Conservation (phyloP, 306 rosid genomes). For the Fagus sylvatica region DNA sequence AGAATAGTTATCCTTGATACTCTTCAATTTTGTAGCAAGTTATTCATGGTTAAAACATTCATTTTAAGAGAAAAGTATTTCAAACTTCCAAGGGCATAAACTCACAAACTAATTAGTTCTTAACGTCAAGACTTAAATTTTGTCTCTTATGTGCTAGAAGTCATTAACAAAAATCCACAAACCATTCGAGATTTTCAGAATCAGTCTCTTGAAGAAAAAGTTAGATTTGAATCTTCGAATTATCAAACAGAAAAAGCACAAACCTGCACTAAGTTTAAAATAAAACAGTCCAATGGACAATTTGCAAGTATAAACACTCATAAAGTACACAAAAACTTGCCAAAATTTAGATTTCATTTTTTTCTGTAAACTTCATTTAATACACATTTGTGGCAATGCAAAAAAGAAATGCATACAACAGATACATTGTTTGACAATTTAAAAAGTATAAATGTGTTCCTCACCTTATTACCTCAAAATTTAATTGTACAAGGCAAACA, state of each 20-base stretch:
- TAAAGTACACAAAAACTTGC: not conserved
- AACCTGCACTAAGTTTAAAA: not conserved
- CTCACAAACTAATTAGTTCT: too few species aligned
- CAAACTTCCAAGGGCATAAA: too few species aligned
- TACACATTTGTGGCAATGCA: not conserved
- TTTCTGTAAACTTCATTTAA: not conserved
- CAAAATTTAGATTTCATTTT: not conserved
- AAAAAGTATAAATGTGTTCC: not conserved
- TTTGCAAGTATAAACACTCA: not conserved
- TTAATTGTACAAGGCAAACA: constrained; percentile 43
- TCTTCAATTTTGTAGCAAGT: not conserved
- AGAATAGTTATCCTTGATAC: too few species aligned
- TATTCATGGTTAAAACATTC: not conserved
- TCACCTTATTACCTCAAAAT: constrained; percentile 29
- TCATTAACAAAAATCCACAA: not conserved
- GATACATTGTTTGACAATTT: not conserved
- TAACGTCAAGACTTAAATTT: not conserved
- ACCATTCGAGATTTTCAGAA: too few species aligned
- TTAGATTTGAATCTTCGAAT: too few species aligned
- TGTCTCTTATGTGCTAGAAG: not conserved
- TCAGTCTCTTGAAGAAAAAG: too few species aligned
- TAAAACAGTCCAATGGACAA: not conserved
- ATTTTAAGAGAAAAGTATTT: not conserved
- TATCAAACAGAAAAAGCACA: too few species aligned
- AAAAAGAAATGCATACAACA: constrained; percentile 6